These are phyloP conservation scores for Magnaporthiopsis poae DNA, from an alignment of 2,329 filamentous ascomycete species.

Conservation along the genomic window DNA sequence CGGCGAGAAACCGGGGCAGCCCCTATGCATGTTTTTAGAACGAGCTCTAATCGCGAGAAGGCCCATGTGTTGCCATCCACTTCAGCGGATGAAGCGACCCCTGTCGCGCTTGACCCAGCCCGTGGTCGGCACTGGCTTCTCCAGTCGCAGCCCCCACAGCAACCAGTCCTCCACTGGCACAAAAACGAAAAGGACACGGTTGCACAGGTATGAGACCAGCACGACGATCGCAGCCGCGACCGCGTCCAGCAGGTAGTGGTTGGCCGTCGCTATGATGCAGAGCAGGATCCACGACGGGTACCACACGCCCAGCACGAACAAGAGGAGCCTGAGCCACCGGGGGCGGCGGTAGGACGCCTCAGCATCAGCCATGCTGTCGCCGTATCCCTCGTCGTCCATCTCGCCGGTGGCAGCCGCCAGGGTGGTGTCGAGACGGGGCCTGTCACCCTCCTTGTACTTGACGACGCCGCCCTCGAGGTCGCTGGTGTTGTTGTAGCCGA, in stretches of 20 bases:
- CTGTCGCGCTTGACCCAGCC: slow-evolving; percentile 15
- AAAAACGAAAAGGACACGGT: slow-evolving; percentile 46
- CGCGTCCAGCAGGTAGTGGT: slow-evolving; percentile 57
- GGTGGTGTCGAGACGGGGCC: background rate
- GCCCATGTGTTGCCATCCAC: background rate
- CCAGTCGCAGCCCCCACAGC: slow-evolving; percentile 49
- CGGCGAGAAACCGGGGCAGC: background rate
- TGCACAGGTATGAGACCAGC: slow-evolving; percentile 45
- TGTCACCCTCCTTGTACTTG: slow-evolving; percentile 10
- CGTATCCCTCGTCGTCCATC: slow-evolving; percentile 6
- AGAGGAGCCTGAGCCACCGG: slow-evolving; percentile 10
- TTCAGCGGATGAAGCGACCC: slow-evolving; percentile 1
- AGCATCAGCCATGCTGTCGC: slow-evolving; percentile 3
- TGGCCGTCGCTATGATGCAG: slow-evolving; percentile 52
- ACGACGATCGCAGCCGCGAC: slow-evolving; percentile 54
- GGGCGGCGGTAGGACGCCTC: slow-evolving; percentile 2
- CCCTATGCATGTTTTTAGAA: background rate
- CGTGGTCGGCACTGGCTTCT: slow-evolving; percentile 51
- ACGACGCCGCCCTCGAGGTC: slow-evolving; percentile 9
- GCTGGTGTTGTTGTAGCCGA: background rate
- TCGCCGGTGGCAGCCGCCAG: background rate
- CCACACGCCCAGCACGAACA: slow-evolving; percentile 30
- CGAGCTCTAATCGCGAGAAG: background rate
- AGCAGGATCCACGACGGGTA: slow-evolving; percentile 45
- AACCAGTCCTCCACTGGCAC: slow-evolving; percentile 57